Evolutionary conservation across 2,329 filamentous ascomycete species (phyloP).

Genomic region (Colletotrichum chlorophyti): DNA sequence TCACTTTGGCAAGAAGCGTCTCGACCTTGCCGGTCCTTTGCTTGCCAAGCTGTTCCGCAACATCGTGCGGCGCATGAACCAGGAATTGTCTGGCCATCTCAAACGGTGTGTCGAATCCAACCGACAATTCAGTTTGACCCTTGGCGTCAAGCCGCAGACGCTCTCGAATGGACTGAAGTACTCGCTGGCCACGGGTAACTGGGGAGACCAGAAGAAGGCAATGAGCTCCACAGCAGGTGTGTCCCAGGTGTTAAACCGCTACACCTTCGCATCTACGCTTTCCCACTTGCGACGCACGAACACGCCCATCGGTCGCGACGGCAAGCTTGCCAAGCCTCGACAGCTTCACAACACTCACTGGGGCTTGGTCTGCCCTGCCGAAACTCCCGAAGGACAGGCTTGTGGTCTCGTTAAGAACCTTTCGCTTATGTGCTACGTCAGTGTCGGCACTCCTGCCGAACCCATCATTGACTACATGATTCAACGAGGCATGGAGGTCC

Average conservation of each 20-base stretch:
- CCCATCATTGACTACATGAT: slow-evolving; percentile 97
- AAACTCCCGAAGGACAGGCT: slow-evolving; percentile 97
- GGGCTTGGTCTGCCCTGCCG: slow-evolving; percentile 95
- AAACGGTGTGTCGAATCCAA: slow-evolving; percentile 90
- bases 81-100: slow-evolving; percentile 89
- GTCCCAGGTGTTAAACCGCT: slow-evolving; percentile 96
- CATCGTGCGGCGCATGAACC: slow-evolving; percentile 88
- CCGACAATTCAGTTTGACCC: slow-evolving; percentile 86
- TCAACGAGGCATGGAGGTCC: slow-evolving; percentile 91
- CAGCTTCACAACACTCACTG: slow-evolving; percentile 99
- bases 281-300: slow-evolving; percentile 98
- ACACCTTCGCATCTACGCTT: slow-evolving; percentile 94
- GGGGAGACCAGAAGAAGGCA: slow-evolving; percentile 99
- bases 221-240: slow-evolving; percentile 94
- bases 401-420: slow-evolving; percentile 98
- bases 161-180: slow-evolving; percentile 96
- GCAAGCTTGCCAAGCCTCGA: slow-evolving; percentile 96
- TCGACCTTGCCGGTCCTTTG: slow-evolving; percentile 92
- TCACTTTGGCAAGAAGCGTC: slow-evolving; percentile 98
- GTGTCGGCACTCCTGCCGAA: slow-evolving; percentile 88
- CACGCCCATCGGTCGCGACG: slow-evolving; percentile 95
- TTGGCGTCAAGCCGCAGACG: slow-evolving; percentile 90
- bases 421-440: slow-evolving; percentile 98
- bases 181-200: slow-evolving; percentile 96
- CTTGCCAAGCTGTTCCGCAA: slow-evolving; percentile 96